Base-by-base conservation (phyloP, 2,329 filamentous ascomycete species). In the Chalara sp. region DNA sequence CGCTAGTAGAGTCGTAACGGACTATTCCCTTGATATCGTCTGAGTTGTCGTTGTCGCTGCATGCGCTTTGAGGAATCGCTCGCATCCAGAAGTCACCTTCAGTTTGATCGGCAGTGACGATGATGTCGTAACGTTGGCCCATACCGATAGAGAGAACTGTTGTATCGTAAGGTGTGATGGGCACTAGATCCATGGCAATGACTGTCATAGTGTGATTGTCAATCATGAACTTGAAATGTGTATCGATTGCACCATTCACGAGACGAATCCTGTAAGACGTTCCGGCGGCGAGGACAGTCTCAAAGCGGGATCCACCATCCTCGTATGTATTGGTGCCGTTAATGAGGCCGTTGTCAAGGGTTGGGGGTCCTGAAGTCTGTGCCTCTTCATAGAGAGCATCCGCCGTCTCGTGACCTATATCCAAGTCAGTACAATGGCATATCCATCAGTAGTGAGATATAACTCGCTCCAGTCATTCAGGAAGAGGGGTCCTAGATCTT, bases 41-140 rank as follows among this genome's bases (percentile, higher is more conserved):
- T 58, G 83, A 70, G 42, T 83, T 73, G 8, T 72, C 62, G 44
- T 84, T 73, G 45, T 87, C 72, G 8, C 74, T 78, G 0, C 83
- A 85, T 1, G 78, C 59, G 2, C 75, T 79, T 48, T 75, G 61
- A 1, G 74, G 74, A 59, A 75, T 77, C 49, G 75, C 70, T 39
- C 80, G 75, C 69, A 85, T 78, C 78, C 79, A 84, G 59, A 76
- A 82, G 5, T 78, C 68, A 6, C 70, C 68, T 29, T 68, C 66
- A 5, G 69, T 71, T 6, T 65, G 61, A 52, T 74, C 61, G 11
- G 76, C 76, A 32, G 68, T 72, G 52, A 80, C 72, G 5, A 77
- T 55, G 65, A 63, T 44, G 52, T 62, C 60, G 58, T 63, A 69
- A 50, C 69, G 64, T 58, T 83, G 80, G 40, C 76, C 68, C 52